Evolutionary conservation across 73 alveolate genomes (phyloP).

Genomic region (Halteria grandinella): DNA sequence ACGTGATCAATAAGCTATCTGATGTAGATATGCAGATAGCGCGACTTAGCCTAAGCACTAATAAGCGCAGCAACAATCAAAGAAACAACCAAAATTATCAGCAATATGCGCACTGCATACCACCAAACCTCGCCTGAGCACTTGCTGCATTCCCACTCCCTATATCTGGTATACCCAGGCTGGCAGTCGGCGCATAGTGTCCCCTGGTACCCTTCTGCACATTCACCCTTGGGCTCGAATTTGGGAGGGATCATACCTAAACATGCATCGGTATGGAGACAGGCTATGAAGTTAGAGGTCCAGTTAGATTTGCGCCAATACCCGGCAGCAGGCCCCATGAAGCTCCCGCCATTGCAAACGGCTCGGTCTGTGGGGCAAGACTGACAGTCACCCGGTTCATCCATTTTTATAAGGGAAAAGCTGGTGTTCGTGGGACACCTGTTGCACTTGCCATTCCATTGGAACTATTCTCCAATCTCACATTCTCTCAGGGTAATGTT

Average conservation of each 20-base stretch:
- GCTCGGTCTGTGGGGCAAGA: conserved; percentile 57
- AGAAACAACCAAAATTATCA: background rate
- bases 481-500: conserved; percentile 40
- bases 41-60: conserved; percentile 55
- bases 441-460: conserved; percentile 40
- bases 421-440: conserved; percentile 10
- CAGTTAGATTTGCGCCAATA: conserved; percentile 53
- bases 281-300: conserved; percentile 22
- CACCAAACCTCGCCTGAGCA: conserved; percentile 42
- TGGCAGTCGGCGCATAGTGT: conserved; percentile 65
- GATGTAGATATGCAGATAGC: conserved; percentile 42
- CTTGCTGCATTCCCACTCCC: background rate
- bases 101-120: conserved; percentile 4
- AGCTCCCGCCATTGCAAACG: conserved; percentile 53
- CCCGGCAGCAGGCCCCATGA: conserved; percentile 63
- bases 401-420: conserved; percentile 19
- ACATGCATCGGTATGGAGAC: conserved; percentile 54
- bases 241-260: conserved; percentile 29
- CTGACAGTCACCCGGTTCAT: conserved; percentile 42
- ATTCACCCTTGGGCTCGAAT: conserved; percentile 46
- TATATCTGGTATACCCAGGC: conserved; percentile 39
- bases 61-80: conserved; percentile 27
- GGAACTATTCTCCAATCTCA: conserved; percentile 43
- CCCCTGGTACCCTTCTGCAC: conserved; percentile 61
- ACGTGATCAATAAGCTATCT: conserved; percentile 65